These are phyloP conservation scores for Dryadomyces quercus-mongolicae DNA, from an alignment of 2,329 filamentous ascomycete genomes.

Conservation along the genomic window DNA sequence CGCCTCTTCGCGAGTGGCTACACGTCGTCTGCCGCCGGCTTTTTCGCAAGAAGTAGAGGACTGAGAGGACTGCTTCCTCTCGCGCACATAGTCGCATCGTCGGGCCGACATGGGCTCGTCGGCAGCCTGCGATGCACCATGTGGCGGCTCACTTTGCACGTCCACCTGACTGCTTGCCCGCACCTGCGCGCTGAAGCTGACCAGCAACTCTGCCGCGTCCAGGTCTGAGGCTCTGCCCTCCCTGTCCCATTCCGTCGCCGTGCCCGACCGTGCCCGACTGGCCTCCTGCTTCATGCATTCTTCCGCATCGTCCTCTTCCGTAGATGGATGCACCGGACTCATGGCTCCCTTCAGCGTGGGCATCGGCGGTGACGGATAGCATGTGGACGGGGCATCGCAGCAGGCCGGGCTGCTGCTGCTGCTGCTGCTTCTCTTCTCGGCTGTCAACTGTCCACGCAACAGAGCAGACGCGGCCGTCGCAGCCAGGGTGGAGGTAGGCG, in stretches of 20 bases:
- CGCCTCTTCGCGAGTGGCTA: neutral
- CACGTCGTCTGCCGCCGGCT: neutral
- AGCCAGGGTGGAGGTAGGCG: neutral
- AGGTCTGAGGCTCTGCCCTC: conserved; percentile 1
- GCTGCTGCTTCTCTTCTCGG: neutral
- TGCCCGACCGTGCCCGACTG: too few species aligned
- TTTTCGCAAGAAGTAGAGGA: too few species aligned
- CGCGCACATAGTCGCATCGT: neutral
- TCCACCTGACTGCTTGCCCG: neutral
- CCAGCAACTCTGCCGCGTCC: conserved; percentile 6
- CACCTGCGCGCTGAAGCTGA: conserved; percentile 3
- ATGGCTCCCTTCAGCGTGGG: neutral
- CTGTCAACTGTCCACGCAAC: neutral
- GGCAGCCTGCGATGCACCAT: too few species aligned
- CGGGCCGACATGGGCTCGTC: neutral
- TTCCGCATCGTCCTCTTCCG: neutral
- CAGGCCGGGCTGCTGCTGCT: too few species aligned
- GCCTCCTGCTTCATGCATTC: too few species aligned
- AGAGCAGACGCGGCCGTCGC: neutral
- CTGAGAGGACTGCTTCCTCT: neutral
- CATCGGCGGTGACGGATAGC: conserved; percentile 2
- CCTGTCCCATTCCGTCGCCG: neutral
- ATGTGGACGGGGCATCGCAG: neutral
- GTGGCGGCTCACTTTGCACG: neutral
- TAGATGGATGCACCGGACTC: neutral